Evolutionary conservation across 257 asterid species (phyloP).

Genomic region (Solanum chilense): DNA sequence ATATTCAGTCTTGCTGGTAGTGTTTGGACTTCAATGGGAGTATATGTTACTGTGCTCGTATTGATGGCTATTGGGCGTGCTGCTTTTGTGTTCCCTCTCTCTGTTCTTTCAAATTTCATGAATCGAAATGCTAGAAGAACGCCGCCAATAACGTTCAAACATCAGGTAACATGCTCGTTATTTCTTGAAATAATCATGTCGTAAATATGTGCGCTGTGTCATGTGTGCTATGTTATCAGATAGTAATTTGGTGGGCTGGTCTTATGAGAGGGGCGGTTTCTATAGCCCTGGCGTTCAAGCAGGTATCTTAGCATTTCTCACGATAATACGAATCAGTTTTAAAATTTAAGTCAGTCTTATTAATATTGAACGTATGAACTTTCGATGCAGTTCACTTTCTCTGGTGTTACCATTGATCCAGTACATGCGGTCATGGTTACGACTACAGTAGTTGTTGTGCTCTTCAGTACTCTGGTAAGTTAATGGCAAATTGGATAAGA

Average conservation of each 20-base stretch:
- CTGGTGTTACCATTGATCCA: constrained; percentile 60
- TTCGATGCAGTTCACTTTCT: constrained; percentile 55
- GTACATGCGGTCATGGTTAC: constrained; percentile 64
- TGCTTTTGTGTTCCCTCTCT: constrained; percentile 86
- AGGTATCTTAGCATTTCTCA: constrained; percentile 28
- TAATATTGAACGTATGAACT: not conserved
- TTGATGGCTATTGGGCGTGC: constrained; percentile 79
- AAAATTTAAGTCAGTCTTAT: not conserved
- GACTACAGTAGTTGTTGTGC: constrained; percentile 55
- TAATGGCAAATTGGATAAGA: not conserved
- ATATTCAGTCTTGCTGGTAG: constrained; percentile 17
- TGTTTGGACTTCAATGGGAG: constrained; percentile 32
- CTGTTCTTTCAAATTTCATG: constrained; percentile 61
- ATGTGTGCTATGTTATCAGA: constrained; percentile 14
- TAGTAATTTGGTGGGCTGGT: constrained; percentile 97
- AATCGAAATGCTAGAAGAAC: constrained; percentile 42
- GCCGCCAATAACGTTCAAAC: constrained; percentile 45
- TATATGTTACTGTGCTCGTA: constrained; percentile 43
- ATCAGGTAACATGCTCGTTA: constrained; percentile 40
- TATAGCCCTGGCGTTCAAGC: constrained; percentile 89
- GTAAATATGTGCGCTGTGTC: not conserved
- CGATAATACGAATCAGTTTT: not conserved
- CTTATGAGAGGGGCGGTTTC: constrained; percentile 98
- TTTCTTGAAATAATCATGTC: not conserved
- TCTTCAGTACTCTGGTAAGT: constrained; percentile 76